phyloP scores from a whole-genome alignment of 192 early-diverging fungal genomes.

The Lobosporangium transversale region DNA sequence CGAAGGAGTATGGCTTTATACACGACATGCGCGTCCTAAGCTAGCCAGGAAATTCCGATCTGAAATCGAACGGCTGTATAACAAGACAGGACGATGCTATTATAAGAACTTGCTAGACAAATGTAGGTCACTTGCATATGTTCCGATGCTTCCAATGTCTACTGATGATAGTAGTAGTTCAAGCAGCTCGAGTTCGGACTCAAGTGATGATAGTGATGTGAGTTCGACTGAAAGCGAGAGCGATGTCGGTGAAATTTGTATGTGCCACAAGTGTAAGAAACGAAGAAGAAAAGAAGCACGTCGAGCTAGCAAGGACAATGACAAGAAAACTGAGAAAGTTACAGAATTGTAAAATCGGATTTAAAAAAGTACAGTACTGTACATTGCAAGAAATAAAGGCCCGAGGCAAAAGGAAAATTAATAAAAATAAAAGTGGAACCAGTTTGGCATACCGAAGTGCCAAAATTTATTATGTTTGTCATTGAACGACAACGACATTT shows the following conservation, averaged over 20 bases:
- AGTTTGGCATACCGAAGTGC: too few relatives aligned
- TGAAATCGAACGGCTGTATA: slow-evolving; percentile 50
- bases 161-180: slow-evolving; percentile 57
- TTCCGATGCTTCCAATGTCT: slow-evolving; percentile 56
- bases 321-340: too few relatives aligned
- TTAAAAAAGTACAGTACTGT: too few relatives aligned
- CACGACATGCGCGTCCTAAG: slow-evolving; percentile 66
- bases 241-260: slow-evolving; percentile 65
- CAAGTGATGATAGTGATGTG: slow-evolving; percentile 28
- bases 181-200: slow-evolving; percentile 37
- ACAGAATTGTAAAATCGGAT: too few relatives aligned
- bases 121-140: slow-evolving; percentile 54
- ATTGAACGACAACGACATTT: too few relatives aligned
- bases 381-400: too few relatives aligned
- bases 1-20: slow-evolving; percentile 74
- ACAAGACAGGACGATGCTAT: slow-evolving; percentile 43
- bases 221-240: slow-evolving; percentile 59
- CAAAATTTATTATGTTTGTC: too few relatives aligned
- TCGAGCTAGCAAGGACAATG: not conserved
- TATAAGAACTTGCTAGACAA: slow-evolving; percentile 51
- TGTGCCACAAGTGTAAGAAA: slow-evolving; percentile 69
- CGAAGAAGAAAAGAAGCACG: slow-evolving; percentile 54
- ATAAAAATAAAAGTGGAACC: too few relatives aligned
- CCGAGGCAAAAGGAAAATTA: too few relatives aligned
- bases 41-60: slow-evolving; percentile 58